These are phyloP conservation scores for Myriosclerotinia duriaeana DNA, from an alignment of 2,329 filamentous ascomycete species.

Conservation along the genomic window DNA sequence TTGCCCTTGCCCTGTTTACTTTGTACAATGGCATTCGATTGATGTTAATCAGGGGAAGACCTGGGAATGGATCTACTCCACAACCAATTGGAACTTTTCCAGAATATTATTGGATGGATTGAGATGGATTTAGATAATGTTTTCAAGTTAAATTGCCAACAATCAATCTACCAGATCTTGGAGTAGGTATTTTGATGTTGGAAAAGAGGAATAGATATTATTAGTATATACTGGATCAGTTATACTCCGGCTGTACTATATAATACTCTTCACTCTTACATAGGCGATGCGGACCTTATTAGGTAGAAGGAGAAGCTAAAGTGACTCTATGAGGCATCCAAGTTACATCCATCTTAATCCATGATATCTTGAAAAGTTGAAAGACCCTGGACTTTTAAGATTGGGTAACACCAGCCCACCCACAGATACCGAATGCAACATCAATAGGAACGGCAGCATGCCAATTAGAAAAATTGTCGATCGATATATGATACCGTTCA, in stretches of 20 bases:
- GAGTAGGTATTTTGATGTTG: background rate
- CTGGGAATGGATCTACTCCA: conserved; percentile 7
- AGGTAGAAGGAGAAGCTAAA: background rate
- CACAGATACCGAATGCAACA: background rate
- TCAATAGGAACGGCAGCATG: background rate
- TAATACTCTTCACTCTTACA: background rate
- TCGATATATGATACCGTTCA: conserved; percentile 1
- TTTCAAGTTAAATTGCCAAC: conserved; percentile 14
- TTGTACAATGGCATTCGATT: background rate
- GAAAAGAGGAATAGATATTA: background rate
- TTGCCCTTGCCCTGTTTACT: conserved; percentile 8
- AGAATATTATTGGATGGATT: background rate
- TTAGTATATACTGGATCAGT: too few species aligned
- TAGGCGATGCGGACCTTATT: too few species aligned
- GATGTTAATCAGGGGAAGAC: conserved; percentile 20
- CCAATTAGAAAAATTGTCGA: conserved; percentile 2
- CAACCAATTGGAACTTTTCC: conserved; percentile 9
- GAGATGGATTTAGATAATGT: too few species aligned
- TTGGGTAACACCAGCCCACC: background rate
- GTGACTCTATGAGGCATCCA: background rate
- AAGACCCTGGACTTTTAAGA: background rate
- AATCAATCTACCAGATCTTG: background rate
- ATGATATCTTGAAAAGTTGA: background rate
- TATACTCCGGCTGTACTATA: too few species aligned
- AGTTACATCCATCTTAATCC: background rate